Conservation (phyloP, 257 asterid species). For the Forsythia suspensa region DNA sequence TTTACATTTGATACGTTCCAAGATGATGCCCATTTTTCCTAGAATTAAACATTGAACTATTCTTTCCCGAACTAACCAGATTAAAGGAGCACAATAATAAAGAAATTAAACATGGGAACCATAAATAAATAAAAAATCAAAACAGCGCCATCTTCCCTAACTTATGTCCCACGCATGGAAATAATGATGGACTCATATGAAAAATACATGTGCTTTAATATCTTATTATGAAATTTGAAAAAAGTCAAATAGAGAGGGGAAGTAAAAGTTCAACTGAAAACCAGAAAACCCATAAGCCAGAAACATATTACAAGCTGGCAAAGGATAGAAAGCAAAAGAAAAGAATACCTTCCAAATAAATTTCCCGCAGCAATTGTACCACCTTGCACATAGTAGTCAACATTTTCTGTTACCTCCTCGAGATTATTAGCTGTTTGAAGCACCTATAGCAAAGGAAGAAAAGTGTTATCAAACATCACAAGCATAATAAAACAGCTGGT, state of each 20-base stretch:
- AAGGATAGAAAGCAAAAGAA: slow-evolving; percentile 21
- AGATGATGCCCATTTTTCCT: neutral
- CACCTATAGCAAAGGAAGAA: slow-evolving; percentile 49
- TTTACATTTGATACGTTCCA: slow-evolving; percentile 2
- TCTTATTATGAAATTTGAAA: neutral
- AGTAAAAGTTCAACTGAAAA: slow-evolving; percentile 6
- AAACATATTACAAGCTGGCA: slow-evolving; percentile 13
- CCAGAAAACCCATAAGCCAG: slow-evolving; percentile 10
- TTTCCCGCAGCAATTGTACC: slow-evolving; percentile 96
- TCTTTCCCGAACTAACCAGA: slow-evolving; percentile 9
- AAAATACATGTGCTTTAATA: neutral
- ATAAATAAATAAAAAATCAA: neutral
- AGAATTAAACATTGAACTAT: neutral
- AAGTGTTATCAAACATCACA: slow-evolving; percentile 10
- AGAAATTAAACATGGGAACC: neutral
- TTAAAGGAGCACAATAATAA: slow-evolving; percentile 4
- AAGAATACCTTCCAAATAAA: slow-evolving; percentile 84
- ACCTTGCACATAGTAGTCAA: slow-evolving; percentile 92
- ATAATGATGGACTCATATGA: neutral
- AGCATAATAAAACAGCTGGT: slow-evolving; percentile 2
- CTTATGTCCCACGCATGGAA: too few species aligned
- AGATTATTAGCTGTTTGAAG: slow-evolving; percentile 92
- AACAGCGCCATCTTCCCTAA: neutral
- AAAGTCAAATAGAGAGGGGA: neutral
- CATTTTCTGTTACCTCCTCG: slow-evolving; percentile 99